Percentiles rank a stretch among this genome's conserved stretches.
Conservation (phyloP, 768 basidiomycete species). For the Lactarius sanguifluus region DNA sequence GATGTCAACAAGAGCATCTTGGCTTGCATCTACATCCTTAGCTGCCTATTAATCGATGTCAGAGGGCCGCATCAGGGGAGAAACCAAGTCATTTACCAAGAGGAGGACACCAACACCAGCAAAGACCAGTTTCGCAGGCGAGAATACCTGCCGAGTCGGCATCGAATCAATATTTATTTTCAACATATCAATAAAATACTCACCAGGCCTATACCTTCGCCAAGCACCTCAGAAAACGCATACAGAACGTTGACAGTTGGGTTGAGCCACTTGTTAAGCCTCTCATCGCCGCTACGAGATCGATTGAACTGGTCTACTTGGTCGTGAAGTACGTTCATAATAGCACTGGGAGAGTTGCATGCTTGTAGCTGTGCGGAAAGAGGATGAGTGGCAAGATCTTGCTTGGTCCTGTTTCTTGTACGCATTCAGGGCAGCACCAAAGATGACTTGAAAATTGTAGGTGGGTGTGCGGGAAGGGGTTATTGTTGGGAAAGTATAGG, state of each 20-base stretch:
- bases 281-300: background rate
- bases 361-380: constrained; percentile 4
- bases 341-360: background rate
- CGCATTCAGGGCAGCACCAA: background rate
- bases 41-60: background rate
- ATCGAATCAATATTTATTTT: background rate
- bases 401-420: constrained; percentile 4
- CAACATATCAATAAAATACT: background rate
- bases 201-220: background rate
- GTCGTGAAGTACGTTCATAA: background rate
- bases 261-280: background rate
- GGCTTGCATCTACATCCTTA: background rate
- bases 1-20: constrained; percentile 1
- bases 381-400: constrained; percentile 1
- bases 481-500: background rate
- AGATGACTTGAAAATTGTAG: background rate
- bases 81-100: background rate
- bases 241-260: background rate
- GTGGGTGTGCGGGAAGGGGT: background rate
- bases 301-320: background rate
- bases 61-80: background rate
- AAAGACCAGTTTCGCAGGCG: constrained; percentile 3
- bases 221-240: background rate
- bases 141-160: background rate
- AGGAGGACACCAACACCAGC: constrained; percentile 10